Evolutionary conservation across 768 basidiomycete species (phyloP).

Genomic region (Suillus weaverae): DNA sequence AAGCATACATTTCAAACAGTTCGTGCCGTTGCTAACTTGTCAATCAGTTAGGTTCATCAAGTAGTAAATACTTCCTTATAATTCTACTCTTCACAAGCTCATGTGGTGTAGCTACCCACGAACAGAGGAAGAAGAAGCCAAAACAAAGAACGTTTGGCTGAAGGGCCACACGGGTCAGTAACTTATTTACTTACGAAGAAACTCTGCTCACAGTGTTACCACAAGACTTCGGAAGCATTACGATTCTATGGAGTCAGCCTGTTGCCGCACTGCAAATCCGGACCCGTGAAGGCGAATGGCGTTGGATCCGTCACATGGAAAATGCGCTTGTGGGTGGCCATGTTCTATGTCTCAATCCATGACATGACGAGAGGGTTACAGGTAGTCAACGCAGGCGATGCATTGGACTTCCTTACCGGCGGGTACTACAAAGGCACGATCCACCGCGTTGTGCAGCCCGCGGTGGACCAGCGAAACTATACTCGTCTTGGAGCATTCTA

Average conservation of each 20-base stretch:
- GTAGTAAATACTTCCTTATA: conserved; percentile 43
- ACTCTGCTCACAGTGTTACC: not conserved
- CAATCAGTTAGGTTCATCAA: conserved; percentile 61
- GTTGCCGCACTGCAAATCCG: conserved; percentile 59
- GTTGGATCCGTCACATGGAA: conserved; percentile 59
- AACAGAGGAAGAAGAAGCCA: conserved; percentile 46
- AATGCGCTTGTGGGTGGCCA: conserved; percentile 48
- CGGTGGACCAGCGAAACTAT: conserved; percentile 48
- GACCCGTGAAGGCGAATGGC: conserved; percentile 51
- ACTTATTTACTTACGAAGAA: not conserved
- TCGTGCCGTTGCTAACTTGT: not conserved
- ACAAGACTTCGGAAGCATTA: conserved; percentile 54
- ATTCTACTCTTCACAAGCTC: not conserved
- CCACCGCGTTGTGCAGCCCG: conserved; percentile 62
- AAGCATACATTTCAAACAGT: not conserved
- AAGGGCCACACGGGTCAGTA: conserved; percentile 57
- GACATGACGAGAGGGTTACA: conserved; percentile 17
- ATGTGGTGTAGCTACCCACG: conserved; percentile 45
- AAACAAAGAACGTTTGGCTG: conserved; percentile 57
- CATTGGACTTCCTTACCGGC: conserved; percentile 59
- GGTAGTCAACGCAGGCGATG: conserved; percentile 63
- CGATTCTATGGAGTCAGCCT: conserved; percentile 62
- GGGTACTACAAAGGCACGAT: conserved; percentile 61
- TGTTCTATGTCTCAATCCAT: not conserved
- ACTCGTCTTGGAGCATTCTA: conserved; percentile 60